Conservation (phyloP, 2,329 filamentous ascomycete species). For the Berkeleyomyces rouxiae region DNA sequence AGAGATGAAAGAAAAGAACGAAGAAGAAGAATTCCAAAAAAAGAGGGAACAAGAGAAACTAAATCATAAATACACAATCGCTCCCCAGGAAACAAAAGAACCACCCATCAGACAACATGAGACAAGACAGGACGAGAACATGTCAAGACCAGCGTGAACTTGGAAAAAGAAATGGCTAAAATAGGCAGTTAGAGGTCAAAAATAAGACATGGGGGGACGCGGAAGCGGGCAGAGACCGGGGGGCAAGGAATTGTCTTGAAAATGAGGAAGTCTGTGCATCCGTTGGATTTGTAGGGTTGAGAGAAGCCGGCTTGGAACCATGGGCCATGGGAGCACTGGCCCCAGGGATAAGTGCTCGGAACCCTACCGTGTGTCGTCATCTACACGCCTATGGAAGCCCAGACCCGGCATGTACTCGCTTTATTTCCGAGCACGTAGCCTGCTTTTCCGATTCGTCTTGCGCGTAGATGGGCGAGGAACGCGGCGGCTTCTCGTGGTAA, state of each 20-base stretch:
- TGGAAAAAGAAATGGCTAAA: not conserved
- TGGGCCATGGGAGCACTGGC: too few relatives aligned
- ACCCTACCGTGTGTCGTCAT: not conserved
- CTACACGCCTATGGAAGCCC: too few relatives aligned
- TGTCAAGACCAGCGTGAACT: not conserved
- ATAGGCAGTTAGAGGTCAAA: not conserved
- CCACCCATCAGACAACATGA: not conserved
- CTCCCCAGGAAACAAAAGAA: not conserved
- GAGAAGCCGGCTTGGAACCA: not conserved
- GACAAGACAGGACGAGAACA: not conserved
- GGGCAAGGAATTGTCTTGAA: not conserved
- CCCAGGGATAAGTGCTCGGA: too few relatives aligned
- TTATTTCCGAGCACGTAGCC: too few relatives aligned
- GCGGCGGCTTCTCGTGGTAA: not conserved
- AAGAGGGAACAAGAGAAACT: not conserved
- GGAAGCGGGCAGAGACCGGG: not conserved
- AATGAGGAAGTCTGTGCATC: not conserved
- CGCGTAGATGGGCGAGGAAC: too few relatives aligned
- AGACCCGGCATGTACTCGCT: too few relatives aligned
- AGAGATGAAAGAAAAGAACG: not conserved
- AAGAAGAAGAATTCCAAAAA: not conserved
- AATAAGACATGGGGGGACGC: not conserved
- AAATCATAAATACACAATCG: not conserved
- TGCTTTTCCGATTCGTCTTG: too few relatives aligned
- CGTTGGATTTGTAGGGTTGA: not conserved